These are phyloP conservation scores for Acanthamoeba triangularis DNA, from an alignment of 208 protist genomes.

Conservation along the genomic window DNA sequence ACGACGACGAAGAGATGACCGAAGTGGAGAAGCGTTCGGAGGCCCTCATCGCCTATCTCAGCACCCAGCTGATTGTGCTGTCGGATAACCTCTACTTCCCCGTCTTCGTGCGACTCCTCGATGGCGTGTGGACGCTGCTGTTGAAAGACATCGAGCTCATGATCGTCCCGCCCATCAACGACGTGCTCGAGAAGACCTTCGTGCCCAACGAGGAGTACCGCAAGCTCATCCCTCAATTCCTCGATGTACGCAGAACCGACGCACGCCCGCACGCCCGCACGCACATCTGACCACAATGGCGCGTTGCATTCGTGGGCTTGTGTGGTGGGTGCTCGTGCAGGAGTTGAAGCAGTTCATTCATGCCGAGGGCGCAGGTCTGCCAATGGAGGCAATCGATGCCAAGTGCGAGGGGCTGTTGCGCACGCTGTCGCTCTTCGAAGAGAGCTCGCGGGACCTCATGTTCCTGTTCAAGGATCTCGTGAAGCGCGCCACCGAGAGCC, in stretches of 20 bases:
- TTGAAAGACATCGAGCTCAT: conserved; percentile 54
- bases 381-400: conserved; percentile 46
- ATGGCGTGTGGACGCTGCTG: conserved; percentile 50
- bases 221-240: conserved; percentile 46
- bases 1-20: conserved; percentile 64
- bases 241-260: background rate
- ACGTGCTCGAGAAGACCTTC: conserved; percentile 14
- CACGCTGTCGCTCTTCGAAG: conserved; percentile 33
- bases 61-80: conserved; percentile 70
- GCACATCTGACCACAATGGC: too few species aligned
- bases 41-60: conserved; percentile 68
- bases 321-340: background rate
- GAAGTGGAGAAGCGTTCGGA: conserved; percentile 63
- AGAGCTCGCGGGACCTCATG: conserved; percentile 33
- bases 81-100: conserved; percentile 58
- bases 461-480: background rate
- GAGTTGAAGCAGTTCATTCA: conserved; percentile 67
- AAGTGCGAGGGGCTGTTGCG: conserved; percentile 1
- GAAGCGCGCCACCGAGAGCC: conserved; percentile 6
- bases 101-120: conserved; percentile 36
- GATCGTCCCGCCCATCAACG: conserved; percentile 45
- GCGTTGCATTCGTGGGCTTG: background rate
- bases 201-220: conserved; percentile 35
- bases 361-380: conserved; percentile 49
- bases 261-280: too few species aligned